These are phyloP conservation scores for Fusarium sp. DNA, from an alignment of 2,329 filamentous ascomycete genomes.

Conservation along the genomic window DNA sequence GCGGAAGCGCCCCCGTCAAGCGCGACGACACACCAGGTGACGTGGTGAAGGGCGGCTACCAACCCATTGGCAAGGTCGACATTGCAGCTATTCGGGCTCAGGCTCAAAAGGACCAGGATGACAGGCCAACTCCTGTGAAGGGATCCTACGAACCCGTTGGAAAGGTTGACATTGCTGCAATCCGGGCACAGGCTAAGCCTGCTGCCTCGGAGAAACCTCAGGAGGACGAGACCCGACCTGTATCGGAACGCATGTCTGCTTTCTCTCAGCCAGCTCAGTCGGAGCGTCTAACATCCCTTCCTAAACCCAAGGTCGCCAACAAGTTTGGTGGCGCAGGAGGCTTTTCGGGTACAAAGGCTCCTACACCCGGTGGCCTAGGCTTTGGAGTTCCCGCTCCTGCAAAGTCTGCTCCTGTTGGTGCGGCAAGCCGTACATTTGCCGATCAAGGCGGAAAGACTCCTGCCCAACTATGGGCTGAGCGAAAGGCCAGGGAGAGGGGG, in stretches of 20 bases:
- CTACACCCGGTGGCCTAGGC: conserved; percentile 74
- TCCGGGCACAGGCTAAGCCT: conserved; percentile 79
- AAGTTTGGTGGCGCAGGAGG: conserved; percentile 77
- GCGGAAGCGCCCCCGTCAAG: conserved; percentile 59
- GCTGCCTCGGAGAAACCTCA: conserved; percentile 48
- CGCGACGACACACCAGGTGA: conserved; percentile 60
- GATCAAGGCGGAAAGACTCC: conserved; percentile 96
- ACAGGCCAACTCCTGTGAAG: conserved; percentile 85
- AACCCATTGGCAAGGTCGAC: conserved; percentile 96
- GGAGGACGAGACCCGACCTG: conserved; percentile 59
- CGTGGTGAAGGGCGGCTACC: conserved; percentile 85
- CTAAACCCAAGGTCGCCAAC: conserved; percentile 94
- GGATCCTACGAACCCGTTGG: conserved; percentile 94
- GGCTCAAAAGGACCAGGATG: conserved; percentile 74
- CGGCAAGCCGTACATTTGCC: conserved; percentile 91
- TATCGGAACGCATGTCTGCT: conserved; percentile 79
- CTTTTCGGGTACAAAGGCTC: conserved; percentile 90
- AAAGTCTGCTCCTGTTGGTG: conserved; percentile 70
- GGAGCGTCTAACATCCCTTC: conserved; percentile 84
- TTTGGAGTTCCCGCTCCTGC: conserved; percentile 67
- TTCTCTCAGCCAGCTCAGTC: conserved; percentile 70
- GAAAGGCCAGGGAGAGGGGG: conserved; percentile 83
- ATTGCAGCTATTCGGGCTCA: conserved; percentile 87
- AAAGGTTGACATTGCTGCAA: conserved; percentile 96
- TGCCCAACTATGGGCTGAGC: conserved; percentile 96